Conservation (phyloP, 768 basidiomycete species). For the Podaxis sp. region DNA sequence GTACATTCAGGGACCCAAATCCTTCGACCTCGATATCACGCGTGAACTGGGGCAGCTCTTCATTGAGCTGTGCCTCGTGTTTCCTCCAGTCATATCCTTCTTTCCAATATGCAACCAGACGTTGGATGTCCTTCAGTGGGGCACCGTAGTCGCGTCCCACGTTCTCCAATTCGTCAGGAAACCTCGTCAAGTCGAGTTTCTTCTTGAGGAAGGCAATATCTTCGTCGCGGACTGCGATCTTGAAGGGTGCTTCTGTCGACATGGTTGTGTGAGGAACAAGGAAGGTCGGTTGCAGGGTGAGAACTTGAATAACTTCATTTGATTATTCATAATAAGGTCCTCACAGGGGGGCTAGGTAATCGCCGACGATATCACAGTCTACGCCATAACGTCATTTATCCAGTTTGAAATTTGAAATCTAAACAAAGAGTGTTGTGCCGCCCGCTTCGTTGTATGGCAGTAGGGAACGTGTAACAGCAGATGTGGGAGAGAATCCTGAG, state of each 20-base stretch:
- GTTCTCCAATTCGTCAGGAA: constrained; percentile 45
- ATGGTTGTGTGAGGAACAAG: not conserved
- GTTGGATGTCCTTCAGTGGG: constrained; percentile 46
- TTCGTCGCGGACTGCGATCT: constrained; percentile 35
- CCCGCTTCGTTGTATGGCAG: no score
- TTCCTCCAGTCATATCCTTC: constrained; percentile 53
- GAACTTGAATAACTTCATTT: not conserved
- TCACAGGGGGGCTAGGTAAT: not conserved
- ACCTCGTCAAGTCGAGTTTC: constrained; percentile 39
- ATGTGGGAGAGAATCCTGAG: no score
- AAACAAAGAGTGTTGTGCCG: no score
- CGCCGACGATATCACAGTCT: no score
- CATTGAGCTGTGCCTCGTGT: constrained; percentile 49
- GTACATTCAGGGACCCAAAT: constrained; percentile 43
- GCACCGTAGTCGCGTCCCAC: constrained; percentile 40
- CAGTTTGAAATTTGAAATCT: no score
- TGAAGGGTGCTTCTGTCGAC: constrained; percentile 36
- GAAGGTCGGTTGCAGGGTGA: not conserved
- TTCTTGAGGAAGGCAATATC: constrained; percentile 33
- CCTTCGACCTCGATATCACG: constrained; percentile 48
- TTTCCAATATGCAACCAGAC: constrained; percentile 47
- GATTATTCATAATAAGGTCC: not conserved
- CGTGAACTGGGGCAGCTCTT: constrained; percentile 53
- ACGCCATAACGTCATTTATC: no score
- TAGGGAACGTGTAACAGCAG: no score